Evolutionary conservation across 2,329 filamentous ascomycete genomes (phyloP), one percentile per base, ranked within the genome.

Genomic region (Fusarium chaquense): DNA sequence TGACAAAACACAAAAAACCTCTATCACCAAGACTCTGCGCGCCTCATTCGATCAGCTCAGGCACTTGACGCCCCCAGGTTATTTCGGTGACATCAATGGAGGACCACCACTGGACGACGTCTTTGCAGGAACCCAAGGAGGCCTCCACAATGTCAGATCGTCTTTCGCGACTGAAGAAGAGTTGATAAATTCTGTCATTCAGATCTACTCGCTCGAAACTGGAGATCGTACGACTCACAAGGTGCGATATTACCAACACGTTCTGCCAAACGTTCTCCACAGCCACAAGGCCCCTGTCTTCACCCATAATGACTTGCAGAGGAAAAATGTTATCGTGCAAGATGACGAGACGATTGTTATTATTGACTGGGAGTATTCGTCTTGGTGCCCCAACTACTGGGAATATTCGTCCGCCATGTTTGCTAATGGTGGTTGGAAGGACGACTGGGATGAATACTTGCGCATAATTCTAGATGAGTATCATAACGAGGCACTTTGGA

Each of bases 351-450:
- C 47, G n/a, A 10, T 59, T 10, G 51, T 67, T 5, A 54, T 75
- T 10, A 63, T 74, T 33, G 72, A 73, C 46, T 72, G 69, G 73
- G 73, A 75, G 38, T 61, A 57, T 43, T 63, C 72, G 7, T 68
- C 58, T 3, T 76, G 62, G 73, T 74, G 69, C 62, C 73, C 70
- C 3, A 58, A 16, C 1, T 76, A 71, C 44, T 76, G 67, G 70
- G 72, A 75, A 59, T 76, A 74, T 51, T 50, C 62, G 26, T 41
- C 43, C 7, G 68, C 65, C 13, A 71, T 47, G 24, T 67, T 57
- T 43, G 61, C 65, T 18, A 50, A 61, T 33, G 24, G 62, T 28
- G 32, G 53, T 53, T 76, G 62, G 66, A 58, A 58, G 5, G 71
- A 74, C 38, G 71, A 74, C 26, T 75, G 70, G 70, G 64, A 69